Evolutionary conservation across 139 green algal genomes (phyloP).

Genomic region (Micractinium conductrix): DNA sequence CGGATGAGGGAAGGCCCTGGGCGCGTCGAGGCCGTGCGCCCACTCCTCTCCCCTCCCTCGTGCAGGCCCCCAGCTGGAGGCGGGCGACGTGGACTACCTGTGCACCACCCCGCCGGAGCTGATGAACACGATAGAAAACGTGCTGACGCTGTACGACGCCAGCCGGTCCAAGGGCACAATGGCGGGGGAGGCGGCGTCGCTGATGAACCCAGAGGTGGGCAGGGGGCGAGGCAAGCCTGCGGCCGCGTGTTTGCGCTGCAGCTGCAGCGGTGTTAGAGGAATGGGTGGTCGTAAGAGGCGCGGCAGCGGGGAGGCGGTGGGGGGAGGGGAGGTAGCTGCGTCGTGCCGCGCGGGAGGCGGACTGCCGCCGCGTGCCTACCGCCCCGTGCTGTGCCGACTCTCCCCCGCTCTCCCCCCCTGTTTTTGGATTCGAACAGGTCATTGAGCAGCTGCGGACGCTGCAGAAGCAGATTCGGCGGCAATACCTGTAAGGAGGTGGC

Average conservation of each 20-base stretch:
- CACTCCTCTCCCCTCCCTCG: not conserved
- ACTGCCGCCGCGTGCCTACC: too few relatives aligned
- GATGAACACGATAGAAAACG: constrained; percentile 61
- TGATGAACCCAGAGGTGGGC: constrained; percentile 77
- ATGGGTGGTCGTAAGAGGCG: too few relatives aligned
- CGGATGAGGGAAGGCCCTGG: too few relatives aligned
- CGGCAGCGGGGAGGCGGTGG: too few relatives aligned
- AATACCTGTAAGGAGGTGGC: constrained; percentile 69
- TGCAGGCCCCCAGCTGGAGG: constrained; percentile 38
- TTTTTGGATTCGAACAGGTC: constrained; percentile 45
- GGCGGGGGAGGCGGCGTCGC: constrained; percentile 57
- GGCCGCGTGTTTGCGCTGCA: too few relatives aligned
- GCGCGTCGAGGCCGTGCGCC: too few relatives aligned
- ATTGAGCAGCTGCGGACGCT: constrained; percentile 68
- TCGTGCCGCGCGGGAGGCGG: too few relatives aligned
- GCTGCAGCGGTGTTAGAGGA: too few relatives aligned
- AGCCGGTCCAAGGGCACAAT: constrained; percentile 43
- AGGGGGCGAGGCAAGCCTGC: too few relatives aligned
- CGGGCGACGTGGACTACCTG: constrained; percentile 52
- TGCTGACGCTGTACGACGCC: constrained; percentile 66
- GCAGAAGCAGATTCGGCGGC: constrained; percentile 51
- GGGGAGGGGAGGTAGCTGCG: too few relatives aligned
- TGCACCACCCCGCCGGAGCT: constrained; percentile 65
- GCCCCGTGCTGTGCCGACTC: too few relatives aligned
- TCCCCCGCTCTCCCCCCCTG: too few relatives aligned